Base-by-base conservation (phyloP, 352 stramenopile genomes). In the Phytophthora constricta region DNA sequence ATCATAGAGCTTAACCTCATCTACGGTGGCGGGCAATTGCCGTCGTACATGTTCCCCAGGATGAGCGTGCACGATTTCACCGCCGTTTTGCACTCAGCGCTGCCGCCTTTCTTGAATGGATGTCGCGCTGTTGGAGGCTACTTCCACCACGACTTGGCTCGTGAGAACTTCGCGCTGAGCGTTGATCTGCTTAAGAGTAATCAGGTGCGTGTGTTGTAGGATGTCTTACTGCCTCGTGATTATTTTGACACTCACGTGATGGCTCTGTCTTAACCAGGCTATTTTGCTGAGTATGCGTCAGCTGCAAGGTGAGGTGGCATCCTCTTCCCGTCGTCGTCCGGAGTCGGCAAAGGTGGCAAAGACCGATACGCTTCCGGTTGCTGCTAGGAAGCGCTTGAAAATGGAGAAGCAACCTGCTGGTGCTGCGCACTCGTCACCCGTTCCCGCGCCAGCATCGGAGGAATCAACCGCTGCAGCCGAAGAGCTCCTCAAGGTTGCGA, bases 91-190 rank as follows among this genome's bases (percentile, higher is more conserved):
- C 96, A 98, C 69, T 87, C 90, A 5, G 81, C 98, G 34, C 99
- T 99, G 71, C 95, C 97, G 20, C 89, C 94, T 0, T 99, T 97
- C 72, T 91, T 99, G 84, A 99, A 99, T 81, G 97, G 97, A 53
- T 98, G 95, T 73, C 92, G 96, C 50, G 96, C 92, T n/a, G 89
- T 99, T 67, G 94, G 96, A 27, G 84, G 82, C 26, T 99, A 95
- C 79, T 93, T 98, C 65, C 84, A 91, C 70, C 78, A 75, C 49
- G 82, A 90, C 54, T 60, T 93, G 31, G 82, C 78, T 4, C 76
- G 76, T 14, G 82, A 92, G 50, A 95, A 95, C 69, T 91, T 92
- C 56, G 68, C 72, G 37, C 64, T 95, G 39, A 80, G 83, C 43
- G 61, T 95, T 17, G 87, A 95, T 45, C 66, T 95, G 43, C 76